phyloP scores from a whole-genome alignment of 2,329 filamentous ascomycete species.

The Venturia effusa region DNA sequence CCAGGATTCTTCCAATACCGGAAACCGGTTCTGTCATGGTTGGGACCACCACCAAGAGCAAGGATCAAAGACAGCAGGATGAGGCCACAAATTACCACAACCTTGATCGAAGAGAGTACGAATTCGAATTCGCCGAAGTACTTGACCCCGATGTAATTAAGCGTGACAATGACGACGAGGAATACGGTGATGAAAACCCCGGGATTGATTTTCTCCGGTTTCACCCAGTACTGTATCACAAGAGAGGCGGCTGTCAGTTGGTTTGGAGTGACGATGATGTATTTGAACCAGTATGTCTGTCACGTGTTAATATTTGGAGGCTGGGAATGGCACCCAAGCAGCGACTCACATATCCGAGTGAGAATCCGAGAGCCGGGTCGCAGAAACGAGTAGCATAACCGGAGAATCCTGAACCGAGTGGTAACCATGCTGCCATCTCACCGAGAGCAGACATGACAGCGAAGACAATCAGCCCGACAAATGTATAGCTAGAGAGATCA shows the following conservation, averaged over 20 bases:
- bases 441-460: slow-evolving; percentile 45
- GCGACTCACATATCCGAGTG: slow-evolving; percentile 54
- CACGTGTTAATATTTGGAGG: slow-evolving; percentile 4
- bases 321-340: not conserved
- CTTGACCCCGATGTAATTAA: slow-evolving; percentile 48
- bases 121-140: slow-evolving; percentile 41
- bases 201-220: slow-evolving; percentile 54
- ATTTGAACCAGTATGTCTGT: slow-evolving; percentile 53
- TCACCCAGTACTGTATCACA: slow-evolving; percentile 69
- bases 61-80: slow-evolving; percentile 35
- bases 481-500: slow-evolving; percentile 36
- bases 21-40: slow-evolving; percentile 30
- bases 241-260: slow-evolving; percentile 72
- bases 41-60: slow-evolving; percentile 32
- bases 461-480: slow-evolving; percentile 44
- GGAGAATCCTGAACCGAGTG: slow-evolving; percentile 67
- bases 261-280: slow-evolving; percentile 78
- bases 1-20: slow-evolving; percentile 35
- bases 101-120: slow-evolving; percentile 37
- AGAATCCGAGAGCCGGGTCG: slow-evolving; percentile 71
- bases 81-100: slow-evolving; percentile 34
- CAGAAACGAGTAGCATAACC: slow-evolving; percentile 71
- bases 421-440: slow-evolving; percentile 78
- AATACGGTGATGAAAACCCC: slow-evolving; percentile 65
- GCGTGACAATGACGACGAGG: slow-evolving; percentile 30